These are phyloP conservation scores for Geotrichum histeridarum DNA, from an alignment of 1,139 yeast genomes.

Conservation along the genomic window DNA sequence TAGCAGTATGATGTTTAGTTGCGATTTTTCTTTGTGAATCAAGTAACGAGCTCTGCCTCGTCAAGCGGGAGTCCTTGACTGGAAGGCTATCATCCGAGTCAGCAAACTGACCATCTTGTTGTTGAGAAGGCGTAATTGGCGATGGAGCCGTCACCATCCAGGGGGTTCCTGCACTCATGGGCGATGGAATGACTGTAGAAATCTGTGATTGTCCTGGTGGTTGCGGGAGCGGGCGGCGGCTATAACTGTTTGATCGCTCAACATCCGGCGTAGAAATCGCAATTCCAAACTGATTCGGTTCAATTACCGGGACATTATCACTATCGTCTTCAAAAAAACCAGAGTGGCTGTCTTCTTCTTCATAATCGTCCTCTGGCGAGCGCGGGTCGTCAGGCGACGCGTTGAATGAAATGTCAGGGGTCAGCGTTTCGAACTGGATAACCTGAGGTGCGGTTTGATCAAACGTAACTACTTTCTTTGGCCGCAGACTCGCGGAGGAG, in stretches of 20 bases:
- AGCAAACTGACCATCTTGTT: not conserved
- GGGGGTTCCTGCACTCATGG: slow-evolving; percentile 6
- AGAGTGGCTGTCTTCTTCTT: slow-evolving; percentile 28
- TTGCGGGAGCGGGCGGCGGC: slow-evolving; percentile 17
- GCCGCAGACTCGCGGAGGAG: slow-evolving; percentile 15
- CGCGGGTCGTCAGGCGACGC: slow-evolving; percentile 21
- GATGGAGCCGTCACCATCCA: slow-evolving; percentile 12
- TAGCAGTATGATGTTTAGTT: slow-evolving; percentile 26
- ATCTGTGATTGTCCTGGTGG: slow-evolving; percentile 7
- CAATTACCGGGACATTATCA: slow-evolving; percentile 21
- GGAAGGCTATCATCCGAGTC: not conserved
- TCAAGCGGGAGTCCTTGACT: not conserved
- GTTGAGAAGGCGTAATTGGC: not conserved
- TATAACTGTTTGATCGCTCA: slow-evolving; percentile 1
- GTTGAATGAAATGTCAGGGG: slow-evolving; percentile 40
- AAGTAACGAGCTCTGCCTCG: slow-evolving; percentile 29
- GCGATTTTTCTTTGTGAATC: slow-evolving; percentile 35
- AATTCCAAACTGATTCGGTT: slow-evolving; percentile 28
- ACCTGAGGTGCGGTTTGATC: slow-evolving; percentile 37
- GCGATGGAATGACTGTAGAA: slow-evolving; percentile 2
- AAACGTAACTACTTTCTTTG: slow-evolving; percentile 36
- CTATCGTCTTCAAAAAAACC: slow-evolving; percentile 29
- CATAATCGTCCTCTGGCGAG: slow-evolving; percentile 24
- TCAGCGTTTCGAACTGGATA: slow-evolving; percentile 41
- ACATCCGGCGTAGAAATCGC: slow-evolving; percentile 25